These are phyloP conservation scores for Volvox africanus DNA, from an alignment of 139 green algal genomes.

Conservation along the genomic window DNA sequence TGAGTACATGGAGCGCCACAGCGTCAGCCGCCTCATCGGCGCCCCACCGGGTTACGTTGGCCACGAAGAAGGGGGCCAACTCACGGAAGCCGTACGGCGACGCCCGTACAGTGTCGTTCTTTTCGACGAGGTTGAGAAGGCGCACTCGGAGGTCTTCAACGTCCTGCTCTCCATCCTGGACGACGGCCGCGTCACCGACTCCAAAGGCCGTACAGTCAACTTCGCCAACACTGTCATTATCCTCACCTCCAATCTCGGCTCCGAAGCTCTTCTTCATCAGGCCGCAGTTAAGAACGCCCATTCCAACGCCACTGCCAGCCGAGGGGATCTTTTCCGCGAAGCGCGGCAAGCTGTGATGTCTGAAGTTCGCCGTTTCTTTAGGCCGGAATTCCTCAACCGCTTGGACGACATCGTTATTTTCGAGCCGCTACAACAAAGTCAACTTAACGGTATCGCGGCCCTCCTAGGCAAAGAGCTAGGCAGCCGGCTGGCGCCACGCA, in stretches of 20 bases:
- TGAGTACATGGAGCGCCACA: constrained; percentile 98
- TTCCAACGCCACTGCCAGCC: not conserved
- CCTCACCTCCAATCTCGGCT: constrained; percentile 95
- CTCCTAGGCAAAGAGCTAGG: constrained; percentile 30
- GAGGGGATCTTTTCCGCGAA: not conserved
- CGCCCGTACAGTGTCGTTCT: constrained; percentile 90
- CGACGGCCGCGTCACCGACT: constrained; percentile 91
- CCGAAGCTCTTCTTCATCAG: constrained; percentile 54
- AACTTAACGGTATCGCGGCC: constrained; percentile 16
- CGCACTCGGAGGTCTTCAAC: constrained; percentile 88
- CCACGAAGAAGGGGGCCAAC: constrained; percentile 86
- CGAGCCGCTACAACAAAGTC: constrained; percentile 60
- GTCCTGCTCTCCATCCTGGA: constrained; percentile 92
- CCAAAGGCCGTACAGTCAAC: constrained; percentile 89
- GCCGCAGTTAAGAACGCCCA: not conserved
- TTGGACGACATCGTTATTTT: constrained; percentile 94
- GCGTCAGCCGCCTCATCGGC: constrained; percentile 87
- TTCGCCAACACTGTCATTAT: constrained; percentile 97
- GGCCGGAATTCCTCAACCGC: constrained; percentile 92
- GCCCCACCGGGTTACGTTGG: constrained; percentile 82
- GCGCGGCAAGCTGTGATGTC: constrained; percentile 34
- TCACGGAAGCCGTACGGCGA: constrained; percentile 92
- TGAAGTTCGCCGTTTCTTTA: constrained; percentile 66
- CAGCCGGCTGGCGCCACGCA: constrained; percentile 37
- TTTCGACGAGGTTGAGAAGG: constrained; percentile 97